These are phyloP conservation scores for Elaeis guineensis DNA, from an alignment of 176 grass and related monocot genomes.

Conservation along the genomic window DNA sequence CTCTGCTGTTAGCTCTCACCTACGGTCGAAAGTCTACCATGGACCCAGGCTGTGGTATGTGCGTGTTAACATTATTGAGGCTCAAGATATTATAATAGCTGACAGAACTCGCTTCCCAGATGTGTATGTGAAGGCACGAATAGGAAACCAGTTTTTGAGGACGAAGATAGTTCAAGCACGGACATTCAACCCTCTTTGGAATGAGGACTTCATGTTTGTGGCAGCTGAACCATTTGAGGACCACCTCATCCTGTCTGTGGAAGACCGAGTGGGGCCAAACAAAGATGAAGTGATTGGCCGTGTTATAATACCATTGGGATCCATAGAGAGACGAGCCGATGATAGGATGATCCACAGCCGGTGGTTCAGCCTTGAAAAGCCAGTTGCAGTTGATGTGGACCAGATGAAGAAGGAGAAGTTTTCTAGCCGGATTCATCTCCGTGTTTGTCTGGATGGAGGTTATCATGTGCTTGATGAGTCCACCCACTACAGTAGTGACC, in stretches of 20 bases:
- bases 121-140: conserved; percentile 68
- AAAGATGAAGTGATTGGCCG: conserved; percentile 88
- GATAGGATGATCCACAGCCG: conserved; percentile 76
- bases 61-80: conserved; percentile 82
- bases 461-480: conserved; percentile 98
- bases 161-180: conserved; percentile 68
- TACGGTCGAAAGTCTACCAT: conserved; percentile 94
- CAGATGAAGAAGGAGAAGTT: conserved; percentile 90
- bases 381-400: conserved; percentile 68
- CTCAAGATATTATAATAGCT: conserved; percentile 76
- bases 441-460: conserved; percentile 86
- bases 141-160: conserved; percentile 62
- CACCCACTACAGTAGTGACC: conserved; percentile 89
- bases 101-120: conserved; percentile 82
- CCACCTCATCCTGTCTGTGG: conserved; percentile 79
- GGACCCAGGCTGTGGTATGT: conserved; percentile 95
- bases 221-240: conserved; percentile 94
- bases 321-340: conserved; percentile 61
- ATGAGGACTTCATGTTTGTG: conserved; percentile 95
- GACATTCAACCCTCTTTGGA: conserved; percentile 83
- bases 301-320: conserved; percentile 61
- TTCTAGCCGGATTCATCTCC: conserved; percentile 73
- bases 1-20: conserved; percentile 42
- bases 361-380: conserved; percentile 93
- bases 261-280: conserved; percentile 77